Evolutionary conservation across 371 early-diverging fungal species (phyloP).

Genomic region (Smittium mucronatum): DNA sequence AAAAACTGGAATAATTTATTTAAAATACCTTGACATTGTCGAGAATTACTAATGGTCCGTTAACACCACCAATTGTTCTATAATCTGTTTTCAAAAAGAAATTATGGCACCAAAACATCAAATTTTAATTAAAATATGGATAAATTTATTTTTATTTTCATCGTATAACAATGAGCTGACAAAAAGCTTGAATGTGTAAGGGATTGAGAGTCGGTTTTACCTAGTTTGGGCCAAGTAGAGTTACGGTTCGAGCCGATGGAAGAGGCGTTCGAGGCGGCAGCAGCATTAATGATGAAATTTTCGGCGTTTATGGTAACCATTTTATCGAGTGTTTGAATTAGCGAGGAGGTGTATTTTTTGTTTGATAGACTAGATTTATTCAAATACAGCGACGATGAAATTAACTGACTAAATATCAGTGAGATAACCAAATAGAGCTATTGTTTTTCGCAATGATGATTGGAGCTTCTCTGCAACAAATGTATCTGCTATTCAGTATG

Average conservation of each 20-base stretch:
- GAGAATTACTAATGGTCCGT: constrained; percentile 98
- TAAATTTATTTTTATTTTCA: constrained; percentile 5
- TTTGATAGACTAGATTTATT: no score
- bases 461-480: no score
- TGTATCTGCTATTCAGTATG: no score
- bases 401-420: no score
- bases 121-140: not conserved
- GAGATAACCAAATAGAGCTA: no score
- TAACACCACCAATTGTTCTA: constrained; percentile 97
- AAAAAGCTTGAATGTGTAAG: no score
- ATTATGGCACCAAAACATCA: not conserved
- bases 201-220: constrained; percentile 34
- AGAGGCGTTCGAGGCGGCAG: constrained; percentile 61
- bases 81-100: constrained; percentile 55
- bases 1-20: not conserved
- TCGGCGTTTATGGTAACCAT: constrained; percentile 26
- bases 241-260: constrained; percentile 43
- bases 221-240: constrained; percentile 75
- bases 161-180: not conserved
- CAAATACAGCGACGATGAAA: no score
- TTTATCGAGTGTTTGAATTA: no score
- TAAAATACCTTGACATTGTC: constrained; percentile 80
- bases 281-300: constrained; percentile 40
- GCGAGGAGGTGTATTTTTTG: no score
- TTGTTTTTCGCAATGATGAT: no score